Conservation (phyloP, 2,329 filamentous ascomycete genomes). For the Rasamsonia emersonii region DNA sequence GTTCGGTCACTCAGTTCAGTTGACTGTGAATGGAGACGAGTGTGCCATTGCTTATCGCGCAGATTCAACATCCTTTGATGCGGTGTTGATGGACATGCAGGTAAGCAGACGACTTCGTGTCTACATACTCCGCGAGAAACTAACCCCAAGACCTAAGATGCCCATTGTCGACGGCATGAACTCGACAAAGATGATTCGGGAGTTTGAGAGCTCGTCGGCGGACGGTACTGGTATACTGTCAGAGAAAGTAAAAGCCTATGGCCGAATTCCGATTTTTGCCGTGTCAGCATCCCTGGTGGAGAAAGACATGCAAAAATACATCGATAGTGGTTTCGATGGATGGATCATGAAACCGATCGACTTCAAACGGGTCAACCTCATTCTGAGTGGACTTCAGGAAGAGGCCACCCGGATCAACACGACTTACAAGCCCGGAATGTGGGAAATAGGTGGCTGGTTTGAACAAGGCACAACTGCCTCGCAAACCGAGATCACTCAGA, state of each 20-base stretch:
- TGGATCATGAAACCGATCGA: constrained; percentile 88
- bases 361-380: constrained; percentile 61
- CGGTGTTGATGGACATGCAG: constrained; percentile 89
- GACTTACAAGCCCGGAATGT: constrained; percentile 62
- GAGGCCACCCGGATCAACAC: constrained; percentile 50
- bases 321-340: constrained; percentile 73
- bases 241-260: constrained; percentile 49
- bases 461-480: constrained; percentile 13
- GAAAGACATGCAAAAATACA: constrained; percentile 57
- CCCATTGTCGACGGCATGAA: constrained; percentile 78
- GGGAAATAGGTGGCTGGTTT: constrained; percentile 88
- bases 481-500: no score
- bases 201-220: constrained; percentile 52
- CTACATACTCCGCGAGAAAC: constrained; percentile 2
- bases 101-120: constrained; percentile 41
- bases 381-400: constrained; percentile 63
- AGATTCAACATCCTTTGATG: constrained; percentile 57
- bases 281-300: constrained; percentile 78
- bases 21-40: constrained; percentile 77
- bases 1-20: constrained; percentile 59
- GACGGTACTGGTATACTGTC: constrained; percentile 46
- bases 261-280: constrained; percentile 71
- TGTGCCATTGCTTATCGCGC: constrained; percentile 65
- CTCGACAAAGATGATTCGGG: constrained; percentile 75
- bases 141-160: constrained; percentile 72